phyloP scores from a whole-genome alignment of 1,284 basidiomycete genomes.

The Gomphus bonarii region DNA sequence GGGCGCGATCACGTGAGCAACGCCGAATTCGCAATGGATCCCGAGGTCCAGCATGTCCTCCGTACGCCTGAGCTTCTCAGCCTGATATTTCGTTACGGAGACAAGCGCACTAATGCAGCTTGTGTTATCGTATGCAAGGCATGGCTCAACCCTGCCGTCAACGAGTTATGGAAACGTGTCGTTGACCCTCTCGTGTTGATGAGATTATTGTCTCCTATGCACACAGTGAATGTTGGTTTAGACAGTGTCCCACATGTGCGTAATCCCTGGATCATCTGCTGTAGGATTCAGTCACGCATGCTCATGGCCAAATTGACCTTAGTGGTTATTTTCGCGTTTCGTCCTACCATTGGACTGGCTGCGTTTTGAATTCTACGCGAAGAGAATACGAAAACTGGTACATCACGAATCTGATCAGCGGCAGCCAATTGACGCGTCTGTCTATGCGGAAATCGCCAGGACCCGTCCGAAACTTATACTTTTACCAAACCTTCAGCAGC shows the following conservation, averaged over 20 bases:
- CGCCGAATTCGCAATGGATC: too few species aligned
- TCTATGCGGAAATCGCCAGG: constrained; percentile 45
- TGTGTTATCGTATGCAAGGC: constrained; percentile 49
- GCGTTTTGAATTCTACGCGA: constrained; percentile 43
- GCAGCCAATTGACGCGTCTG: constrained; percentile 25
- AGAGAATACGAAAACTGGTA: constrained; percentile 33
- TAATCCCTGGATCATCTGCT: neutral
- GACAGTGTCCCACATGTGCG: neutral
- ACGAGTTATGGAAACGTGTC: constrained; percentile 53
- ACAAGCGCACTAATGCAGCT: constrained; percentile 24
- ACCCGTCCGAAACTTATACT: constrained; percentile 41
- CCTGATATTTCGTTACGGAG: constrained; percentile 35
- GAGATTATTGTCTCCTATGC: constrained; percentile 32
- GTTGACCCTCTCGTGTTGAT: constrained; percentile 34
- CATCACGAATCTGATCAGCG: neutral
- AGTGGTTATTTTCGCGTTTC: constrained; percentile 30
- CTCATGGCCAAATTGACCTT: neutral
- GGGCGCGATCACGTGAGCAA: too few species aligned
- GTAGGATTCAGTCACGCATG: neutral
- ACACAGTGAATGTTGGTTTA: neutral
- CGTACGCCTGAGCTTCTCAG: constrained; percentile 43
- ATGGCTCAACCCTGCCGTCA: constrained; percentile 58
- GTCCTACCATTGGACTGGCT: constrained; percentile 45
- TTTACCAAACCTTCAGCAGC: constrained; percentile 41
- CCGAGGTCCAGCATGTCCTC: constrained; percentile 15